phyloP scores from a whole-genome alignment of 2,329 filamentous ascomycete genomes.

The Claviceps cyperi region DNA sequence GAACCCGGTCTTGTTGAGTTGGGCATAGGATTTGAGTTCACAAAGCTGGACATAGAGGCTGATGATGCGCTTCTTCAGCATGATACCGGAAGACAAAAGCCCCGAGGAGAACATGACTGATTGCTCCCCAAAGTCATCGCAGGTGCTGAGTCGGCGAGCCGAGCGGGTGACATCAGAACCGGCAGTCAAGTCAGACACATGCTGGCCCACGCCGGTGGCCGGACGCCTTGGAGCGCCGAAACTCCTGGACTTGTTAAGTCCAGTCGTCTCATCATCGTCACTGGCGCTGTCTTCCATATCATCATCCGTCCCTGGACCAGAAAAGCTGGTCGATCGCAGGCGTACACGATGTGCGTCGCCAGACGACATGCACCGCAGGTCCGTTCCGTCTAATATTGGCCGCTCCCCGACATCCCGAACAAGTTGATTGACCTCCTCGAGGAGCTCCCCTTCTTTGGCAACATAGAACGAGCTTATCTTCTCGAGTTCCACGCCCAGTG shows the following conservation, averaged over 20 bases:
- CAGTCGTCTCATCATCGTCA: conserved; percentile 45
- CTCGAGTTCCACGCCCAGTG: conserved; percentile 78
- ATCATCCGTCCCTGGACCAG: conserved; percentile 35
- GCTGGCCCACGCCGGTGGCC: conserved; percentile 21
- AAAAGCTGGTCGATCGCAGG: conserved; percentile 19
- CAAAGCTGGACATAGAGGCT: conserved; percentile 82
- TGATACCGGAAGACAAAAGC: conserved; percentile 54
- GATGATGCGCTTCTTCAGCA: conserved; percentile 82
- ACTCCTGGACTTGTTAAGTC: conserved; percentile 31
- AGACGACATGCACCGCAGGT: conserved; percentile 19
- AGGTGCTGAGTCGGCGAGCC: conserved; percentile 48
- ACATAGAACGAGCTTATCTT: conserved; percentile 89
- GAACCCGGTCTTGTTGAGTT: conserved; percentile 94
- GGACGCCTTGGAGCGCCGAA: conserved; percentile 25
- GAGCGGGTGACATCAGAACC: conserved; percentile 46
- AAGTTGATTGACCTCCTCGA: conserved; percentile 66
- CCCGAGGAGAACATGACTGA: conserved; percentile 50
- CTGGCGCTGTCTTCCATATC: conserved; percentile 45
- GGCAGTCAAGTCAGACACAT: conserved; percentile 42
- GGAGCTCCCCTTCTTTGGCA: conserved; percentile 77
- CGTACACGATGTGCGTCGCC: conserved; percentile 11
- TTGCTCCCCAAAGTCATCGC: conserved; percentile 68
- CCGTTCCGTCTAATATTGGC: conserved; percentile 32
- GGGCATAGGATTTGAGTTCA: conserved; percentile 88
- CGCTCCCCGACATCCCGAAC: conserved; percentile 58